Evolutionary conservation across 2,329 filamentous ascomycete species (phyloP).

Genomic region (Ceratocystis harringtonii): DNA sequence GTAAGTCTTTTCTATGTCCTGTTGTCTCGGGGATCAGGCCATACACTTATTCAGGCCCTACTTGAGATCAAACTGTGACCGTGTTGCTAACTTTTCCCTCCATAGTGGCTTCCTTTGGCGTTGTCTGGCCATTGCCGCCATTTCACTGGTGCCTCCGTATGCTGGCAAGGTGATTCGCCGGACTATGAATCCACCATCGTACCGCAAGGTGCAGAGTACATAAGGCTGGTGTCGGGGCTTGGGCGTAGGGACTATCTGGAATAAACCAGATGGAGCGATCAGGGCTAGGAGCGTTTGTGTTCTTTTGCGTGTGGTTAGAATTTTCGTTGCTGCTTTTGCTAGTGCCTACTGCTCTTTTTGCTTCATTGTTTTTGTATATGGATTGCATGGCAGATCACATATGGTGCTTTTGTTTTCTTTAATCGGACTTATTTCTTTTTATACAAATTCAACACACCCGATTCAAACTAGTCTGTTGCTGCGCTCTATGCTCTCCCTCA

Average conservation of each 20-base stretch:
- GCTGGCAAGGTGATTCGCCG: slow-evolving; percentile 70
- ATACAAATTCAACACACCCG: not conserved
- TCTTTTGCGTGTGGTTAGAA: not conserved
- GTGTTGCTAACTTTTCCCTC: not conserved
- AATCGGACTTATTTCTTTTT: not conserved
- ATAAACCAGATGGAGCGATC: too few relatives aligned
- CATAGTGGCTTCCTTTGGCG: slow-evolving; percentile 74
- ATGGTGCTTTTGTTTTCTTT: not conserved
- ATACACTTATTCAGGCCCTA: not conserved
- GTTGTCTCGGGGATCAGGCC: not conserved
- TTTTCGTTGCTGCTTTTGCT: slow-evolving; percentile 1
- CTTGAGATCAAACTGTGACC: not conserved
- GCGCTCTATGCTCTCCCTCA: too few relatives aligned
- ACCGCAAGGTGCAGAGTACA: slow-evolving; percentile 74
- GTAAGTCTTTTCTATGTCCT: slow-evolving; percentile 30
- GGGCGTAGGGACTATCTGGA: not conserved
- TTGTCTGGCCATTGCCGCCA: slow-evolving; percentile 60
- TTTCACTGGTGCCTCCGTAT: slow-evolving; percentile 76
- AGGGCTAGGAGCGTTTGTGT: not conserved
- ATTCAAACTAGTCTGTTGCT: too few relatives aligned
- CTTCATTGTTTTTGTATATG: slow-evolving; percentile 6
- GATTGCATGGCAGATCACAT: not conserved
- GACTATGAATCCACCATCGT: slow-evolving; percentile 80
- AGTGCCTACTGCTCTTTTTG: not conserved
- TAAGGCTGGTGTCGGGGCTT: slow-evolving; percentile 25